phyloP scores from a whole-genome alignment of 768 basidiomycete species.

The Fistulinella prunicolor region DNA sequence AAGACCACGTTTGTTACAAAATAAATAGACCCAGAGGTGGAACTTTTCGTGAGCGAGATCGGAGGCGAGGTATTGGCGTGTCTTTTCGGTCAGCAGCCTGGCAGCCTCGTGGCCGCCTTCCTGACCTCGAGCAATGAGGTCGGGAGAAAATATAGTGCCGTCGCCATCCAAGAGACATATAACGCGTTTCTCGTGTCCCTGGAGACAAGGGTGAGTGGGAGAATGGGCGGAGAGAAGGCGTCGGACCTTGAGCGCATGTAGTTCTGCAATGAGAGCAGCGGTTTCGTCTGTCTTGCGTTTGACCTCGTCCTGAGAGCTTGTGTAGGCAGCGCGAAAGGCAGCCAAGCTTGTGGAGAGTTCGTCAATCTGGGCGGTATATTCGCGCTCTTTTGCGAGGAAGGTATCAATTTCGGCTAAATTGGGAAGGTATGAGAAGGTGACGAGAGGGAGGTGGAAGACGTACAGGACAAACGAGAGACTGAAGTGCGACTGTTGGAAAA shows the following conservation, averaged over 20 bases:
- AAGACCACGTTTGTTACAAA: slow-evolving; percentile 61
- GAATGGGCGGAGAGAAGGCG: not conserved
- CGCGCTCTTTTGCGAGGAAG: slow-evolving; percentile 22
- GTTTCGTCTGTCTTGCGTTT: slow-evolving; percentile 14
- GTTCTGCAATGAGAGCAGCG: slow-evolving; percentile 22
- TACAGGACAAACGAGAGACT: slow-evolving; percentile 9
- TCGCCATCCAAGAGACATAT: slow-evolving; percentile 63
- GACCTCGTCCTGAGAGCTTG: slow-evolving; percentile 19
- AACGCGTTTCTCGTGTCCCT: slow-evolving; percentile 34
- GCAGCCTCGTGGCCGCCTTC: slow-evolving; percentile 59
- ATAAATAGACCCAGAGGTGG: slow-evolving; percentile 61
- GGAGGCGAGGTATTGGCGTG: slow-evolving; percentile 23
- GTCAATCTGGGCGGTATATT: slow-evolving; percentile 16
- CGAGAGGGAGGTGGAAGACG: not conserved
- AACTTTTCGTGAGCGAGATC: slow-evolving; percentile 27
- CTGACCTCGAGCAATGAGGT: slow-evolving; percentile 53
- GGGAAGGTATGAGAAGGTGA: not conserved
- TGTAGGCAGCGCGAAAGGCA: slow-evolving; percentile 29
- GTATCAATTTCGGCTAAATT: slow-evolving; percentile 31
- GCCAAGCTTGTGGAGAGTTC: slow-evolving; percentile 24
- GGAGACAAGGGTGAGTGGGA: not conserved
- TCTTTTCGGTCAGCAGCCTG: slow-evolving; percentile 37
- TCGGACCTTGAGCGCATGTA: slow-evolving; percentile 29
- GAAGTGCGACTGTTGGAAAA: not conserved
- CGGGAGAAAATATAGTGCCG: slow-evolving; percentile 52